A percentile compares a stretch with the other conserved stretches of the same genome.
phyloP scores from a whole-genome alignment of 2,329 filamentous ascomycete genomes.

The Talaromyces sp. region DNA sequence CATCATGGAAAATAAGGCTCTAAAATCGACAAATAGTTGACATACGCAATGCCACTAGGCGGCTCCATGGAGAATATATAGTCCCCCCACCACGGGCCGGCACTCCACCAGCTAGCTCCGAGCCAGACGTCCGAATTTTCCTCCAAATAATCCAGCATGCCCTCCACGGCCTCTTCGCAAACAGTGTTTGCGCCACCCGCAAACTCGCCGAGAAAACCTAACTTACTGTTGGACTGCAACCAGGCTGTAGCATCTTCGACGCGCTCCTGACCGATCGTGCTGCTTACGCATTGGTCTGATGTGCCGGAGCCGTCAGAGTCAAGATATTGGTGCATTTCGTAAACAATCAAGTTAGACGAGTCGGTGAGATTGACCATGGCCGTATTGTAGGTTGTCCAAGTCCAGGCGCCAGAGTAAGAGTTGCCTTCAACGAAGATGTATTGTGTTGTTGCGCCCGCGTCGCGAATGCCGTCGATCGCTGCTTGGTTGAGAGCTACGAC shows the following conservation, averaged over 20 bases:
- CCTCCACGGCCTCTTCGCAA: slow-evolving; percentile 50
- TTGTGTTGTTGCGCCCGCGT: slow-evolving; percentile 55
- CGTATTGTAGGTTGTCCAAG: slow-evolving; percentile 41
- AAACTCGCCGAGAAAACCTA: slow-evolving; percentile 54
- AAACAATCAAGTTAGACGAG: slow-evolving; percentile 51
- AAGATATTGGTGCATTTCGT: slow-evolving; percentile 62
- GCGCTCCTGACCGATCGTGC: slow-evolving; percentile 53
- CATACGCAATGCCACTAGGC: slow-evolving; percentile 30
- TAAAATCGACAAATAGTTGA: background rate
- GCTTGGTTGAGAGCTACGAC: slow-evolving; percentile 62
- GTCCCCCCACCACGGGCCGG: slow-evolving; percentile 49
- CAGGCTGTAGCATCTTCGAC: slow-evolving; percentile 51
- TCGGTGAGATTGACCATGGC: slow-evolving; percentile 49
- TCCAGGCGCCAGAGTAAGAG: slow-evolving; percentile 46
- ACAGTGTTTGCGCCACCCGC: slow-evolving; percentile 50
- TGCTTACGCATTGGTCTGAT: slow-evolving; percentile 46
- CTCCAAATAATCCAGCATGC: slow-evolving; percentile 48
- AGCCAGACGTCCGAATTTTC: slow-evolving; percentile 53
- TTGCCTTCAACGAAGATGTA: slow-evolving; percentile 61
- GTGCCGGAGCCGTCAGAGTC: slow-evolving; percentile 56
- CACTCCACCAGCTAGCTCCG: slow-evolving; percentile 55
- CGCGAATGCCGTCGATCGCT: slow-evolving; percentile 60
- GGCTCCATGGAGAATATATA: slow-evolving; percentile 53
- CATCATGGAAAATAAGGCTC: background rate
- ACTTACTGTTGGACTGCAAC: slow-evolving; percentile 52